These are phyloP conservation scores for Vachellia pachyceras DNA, from an alignment of 306 rosid species.

Conservation along the genomic window DNA sequence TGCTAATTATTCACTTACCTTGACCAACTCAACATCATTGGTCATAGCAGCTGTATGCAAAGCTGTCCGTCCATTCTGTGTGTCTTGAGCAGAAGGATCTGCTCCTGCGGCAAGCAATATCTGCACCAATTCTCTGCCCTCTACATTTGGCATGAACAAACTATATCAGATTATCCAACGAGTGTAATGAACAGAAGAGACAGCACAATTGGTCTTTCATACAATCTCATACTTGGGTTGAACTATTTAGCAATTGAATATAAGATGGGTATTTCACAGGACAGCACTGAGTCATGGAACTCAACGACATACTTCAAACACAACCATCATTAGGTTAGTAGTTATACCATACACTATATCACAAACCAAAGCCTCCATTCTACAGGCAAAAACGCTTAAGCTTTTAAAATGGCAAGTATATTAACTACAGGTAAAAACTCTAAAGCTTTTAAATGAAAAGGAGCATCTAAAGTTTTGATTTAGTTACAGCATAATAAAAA, in stretches of 20 bases:
- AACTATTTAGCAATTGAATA: neutral
- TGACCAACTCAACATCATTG: slow-evolving; percentile 83
- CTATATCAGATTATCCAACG: slow-evolving; percentile 6
- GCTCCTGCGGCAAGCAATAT: slow-evolving; percentile 92
- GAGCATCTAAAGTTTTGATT: neutral
- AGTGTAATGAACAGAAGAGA: slow-evolving; percentile 19
- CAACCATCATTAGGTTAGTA: neutral
- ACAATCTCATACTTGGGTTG: slow-evolving; percentile 18
- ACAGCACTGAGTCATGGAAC: slow-evolving; percentile 9
- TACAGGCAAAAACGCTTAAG: too few species aligned
- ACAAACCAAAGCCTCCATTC: neutral
- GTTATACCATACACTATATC: neutral
- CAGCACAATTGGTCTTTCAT: neutral
- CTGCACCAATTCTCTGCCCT: slow-evolving; percentile 92
- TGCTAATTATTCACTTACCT: slow-evolving; percentile 55
- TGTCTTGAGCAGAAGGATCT: slow-evolving; percentile 89
- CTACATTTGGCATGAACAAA: slow-evolving; percentile 50
- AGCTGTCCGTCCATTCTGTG: slow-evolving; percentile 92
- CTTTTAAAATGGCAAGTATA: neutral
- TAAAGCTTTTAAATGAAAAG: neutral
- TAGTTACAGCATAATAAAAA: neutral
- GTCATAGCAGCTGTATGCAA: slow-evolving; percentile 96
- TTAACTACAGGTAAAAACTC: neutral
- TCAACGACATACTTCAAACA: slow-evolving; percentile 13
- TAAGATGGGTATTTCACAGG: slow-evolving; percentile 2